phyloP scores from a whole-genome alignment of 495 filamentous ascomycete species.

The Pyrenula massariospora region DNA sequence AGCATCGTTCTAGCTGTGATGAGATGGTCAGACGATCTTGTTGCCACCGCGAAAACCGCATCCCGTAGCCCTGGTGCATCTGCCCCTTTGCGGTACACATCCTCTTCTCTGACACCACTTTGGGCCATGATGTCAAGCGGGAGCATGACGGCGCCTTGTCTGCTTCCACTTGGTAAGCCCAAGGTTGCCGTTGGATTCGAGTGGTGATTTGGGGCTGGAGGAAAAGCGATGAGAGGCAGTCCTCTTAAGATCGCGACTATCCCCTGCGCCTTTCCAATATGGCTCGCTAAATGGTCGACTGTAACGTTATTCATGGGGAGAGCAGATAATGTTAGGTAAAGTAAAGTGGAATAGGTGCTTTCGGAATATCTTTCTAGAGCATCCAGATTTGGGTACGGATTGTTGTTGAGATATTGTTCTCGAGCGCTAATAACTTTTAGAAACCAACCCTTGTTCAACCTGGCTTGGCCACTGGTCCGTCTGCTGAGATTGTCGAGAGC shows the following conservation, averaged over 20 bases:
- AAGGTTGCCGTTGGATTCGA: conserved; percentile 23
- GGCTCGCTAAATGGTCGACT: conserved; percentile 85
- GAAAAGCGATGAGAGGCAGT: conserved; percentile 72
- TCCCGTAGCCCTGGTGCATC: conserved; percentile 70
- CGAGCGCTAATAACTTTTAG: conserved; percentile 63
- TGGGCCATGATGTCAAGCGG: conserved; percentile 87
- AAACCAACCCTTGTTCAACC: conserved; percentile 71
- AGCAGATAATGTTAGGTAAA: conserved; percentile 75
- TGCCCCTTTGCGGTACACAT: conserved; percentile 69
- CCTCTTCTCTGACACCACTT: conserved; percentile 68
- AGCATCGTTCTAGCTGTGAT: conserved; percentile 92
- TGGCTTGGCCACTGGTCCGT: conserved; percentile 38
- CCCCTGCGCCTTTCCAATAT: conserved; percentile 87
- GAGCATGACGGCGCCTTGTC: conserved; percentile 59
- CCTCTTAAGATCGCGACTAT: conserved; percentile 77
- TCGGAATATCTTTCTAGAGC: conserved; percentile 82
- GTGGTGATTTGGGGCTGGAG: conserved; percentile 46
- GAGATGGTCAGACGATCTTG: conserved; percentile 85
- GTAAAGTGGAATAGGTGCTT: conserved; percentile 84
- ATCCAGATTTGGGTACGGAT: conserved; percentile 62
- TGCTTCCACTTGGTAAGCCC: conserved; percentile 20
- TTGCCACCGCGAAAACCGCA: conserved; percentile 85
- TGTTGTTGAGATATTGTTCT: conserved; percentile 73
- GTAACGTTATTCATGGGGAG: conserved; percentile 67
- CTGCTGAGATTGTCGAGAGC: conserved; percentile 51